A percentile compares a stretch with the other conserved stretches of the same genome.
phyloP scores from a whole-genome alignment of 2,329 filamentous ascomycete species.

The Cladosporium sp. region DNA sequence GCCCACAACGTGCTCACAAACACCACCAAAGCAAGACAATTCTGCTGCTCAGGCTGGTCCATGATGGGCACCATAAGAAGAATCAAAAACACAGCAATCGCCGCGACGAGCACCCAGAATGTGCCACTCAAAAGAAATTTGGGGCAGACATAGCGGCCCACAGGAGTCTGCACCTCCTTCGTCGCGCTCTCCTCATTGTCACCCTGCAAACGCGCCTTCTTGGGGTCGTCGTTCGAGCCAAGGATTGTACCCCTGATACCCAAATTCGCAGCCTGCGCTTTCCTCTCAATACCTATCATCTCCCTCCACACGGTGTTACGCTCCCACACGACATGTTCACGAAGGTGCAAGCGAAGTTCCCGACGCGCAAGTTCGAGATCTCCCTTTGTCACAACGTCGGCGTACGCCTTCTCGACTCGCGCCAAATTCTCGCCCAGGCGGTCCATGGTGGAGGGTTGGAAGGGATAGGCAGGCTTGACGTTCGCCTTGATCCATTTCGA shows the following conservation, averaged over 20 bases:
- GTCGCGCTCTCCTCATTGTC: slow-evolving; percentile 66
- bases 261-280: slow-evolving; percentile 89
- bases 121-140: slow-evolving; percentile 79
- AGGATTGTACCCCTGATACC: slow-evolving; percentile 74
- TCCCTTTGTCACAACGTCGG: slow-evolving; percentile 75
- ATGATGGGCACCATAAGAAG: slow-evolving; percentile 77
- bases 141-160: slow-evolving; percentile 73
- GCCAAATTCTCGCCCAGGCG: slow-evolving; percentile 67
- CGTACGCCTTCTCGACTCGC: slow-evolving; percentile 75
- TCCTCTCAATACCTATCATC: slow-evolving; percentile 95
- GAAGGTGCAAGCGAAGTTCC: slow-evolving; percentile 82
- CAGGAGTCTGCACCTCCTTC: slow-evolving; percentile 71
- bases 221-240: slow-evolving; percentile 65
- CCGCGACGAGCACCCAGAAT: slow-evolving; percentile 69
- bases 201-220: slow-evolving; percentile 72
- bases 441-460: slow-evolving; percentile 67
- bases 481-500: slow-evolving; percentile 67
- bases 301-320: slow-evolving; percentile 98
- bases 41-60: slow-evolving; percentile 85
- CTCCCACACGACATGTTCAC: slow-evolving; percentile 98
- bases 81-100: slow-evolving; percentile 68
- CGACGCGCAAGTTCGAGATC: slow-evolving; percentile 73
- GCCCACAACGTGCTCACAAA: slow-evolving; percentile 96
- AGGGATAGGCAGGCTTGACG: slow-evolving; percentile 78
- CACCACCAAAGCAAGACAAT: slow-evolving; percentile 87